Percentiles rank a stretch among this genome's conserved stretches.
These are phyloP conservation scores for Barbatosphaeria neglecta DNA, from an alignment of 495 filamentous ascomycete genomes.

Conservation along the genomic window DNA sequence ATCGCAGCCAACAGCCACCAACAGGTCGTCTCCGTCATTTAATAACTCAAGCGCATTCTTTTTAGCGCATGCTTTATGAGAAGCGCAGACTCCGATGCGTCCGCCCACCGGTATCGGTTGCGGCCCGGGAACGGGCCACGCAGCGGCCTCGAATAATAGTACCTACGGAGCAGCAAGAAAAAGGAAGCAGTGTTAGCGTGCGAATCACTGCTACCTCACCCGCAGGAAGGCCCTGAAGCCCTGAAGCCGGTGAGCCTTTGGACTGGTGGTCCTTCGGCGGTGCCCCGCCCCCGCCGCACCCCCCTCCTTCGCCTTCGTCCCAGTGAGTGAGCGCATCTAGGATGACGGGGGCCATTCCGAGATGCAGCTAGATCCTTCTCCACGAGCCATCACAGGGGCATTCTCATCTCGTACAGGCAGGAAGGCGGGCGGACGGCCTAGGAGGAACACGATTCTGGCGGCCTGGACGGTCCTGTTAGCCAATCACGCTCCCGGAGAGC, in stretches of 20 bases:
- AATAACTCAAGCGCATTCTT: too few relatives aligned
- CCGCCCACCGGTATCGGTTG: too few relatives aligned
- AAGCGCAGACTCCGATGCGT: too few relatives aligned
- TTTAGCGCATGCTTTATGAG: too few relatives aligned
- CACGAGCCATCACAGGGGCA: neutral
- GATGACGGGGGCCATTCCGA: neutral
- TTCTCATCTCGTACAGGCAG: neutral
- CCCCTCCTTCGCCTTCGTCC: neutral
- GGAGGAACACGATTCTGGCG: neutral
- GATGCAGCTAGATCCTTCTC: neutral
- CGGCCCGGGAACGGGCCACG: too few relatives aligned
- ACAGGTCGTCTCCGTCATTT: too few relatives aligned
- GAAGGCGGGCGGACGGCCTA: neutral
- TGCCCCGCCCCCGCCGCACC: neutral
- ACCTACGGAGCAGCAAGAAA: too few relatives aligned
- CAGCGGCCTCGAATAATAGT: too few relatives aligned
- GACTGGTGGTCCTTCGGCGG: too few relatives aligned
- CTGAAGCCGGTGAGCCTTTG: neutral
- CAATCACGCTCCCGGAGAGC: neutral
- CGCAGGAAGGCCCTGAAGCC: neutral
- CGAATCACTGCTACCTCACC: too few relatives aligned
- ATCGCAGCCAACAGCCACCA: too few relatives aligned
- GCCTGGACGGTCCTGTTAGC: neutral
- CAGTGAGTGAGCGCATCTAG: neutral
- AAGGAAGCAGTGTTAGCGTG: too few relatives aligned